phyloP scores from a whole-genome alignment of 2,329 filamentous ascomycete genomes.

The Rhynchosporium graminicola region DNA sequence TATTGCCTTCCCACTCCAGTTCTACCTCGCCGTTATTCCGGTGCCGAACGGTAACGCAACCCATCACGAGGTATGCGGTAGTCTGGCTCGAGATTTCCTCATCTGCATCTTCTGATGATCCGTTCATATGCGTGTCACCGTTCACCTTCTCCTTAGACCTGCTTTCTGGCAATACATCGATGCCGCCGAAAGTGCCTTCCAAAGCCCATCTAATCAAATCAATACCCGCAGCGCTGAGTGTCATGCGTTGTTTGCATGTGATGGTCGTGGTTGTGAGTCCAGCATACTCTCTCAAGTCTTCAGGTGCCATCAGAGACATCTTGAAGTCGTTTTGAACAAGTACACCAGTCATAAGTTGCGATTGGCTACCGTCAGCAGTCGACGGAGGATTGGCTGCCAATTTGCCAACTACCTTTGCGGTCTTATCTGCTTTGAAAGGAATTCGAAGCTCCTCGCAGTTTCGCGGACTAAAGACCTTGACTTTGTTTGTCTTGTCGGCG shows the following conservation, averaged over 20 bases:
- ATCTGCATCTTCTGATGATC: constrained; percentile 57
- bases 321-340: constrained; percentile 98
- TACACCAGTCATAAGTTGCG: constrained; percentile 78
- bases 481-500: constrained; percentile 71
- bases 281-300: constrained; percentile 93
- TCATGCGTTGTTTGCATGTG: constrained; percentile 87
- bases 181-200: constrained; percentile 87
- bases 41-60: constrained; percentile 82
- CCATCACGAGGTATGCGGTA: constrained; percentile 76
- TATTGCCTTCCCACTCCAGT: constrained; percentile 96
- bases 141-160: constrained; percentile 45
- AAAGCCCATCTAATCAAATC: constrained; percentile 93
- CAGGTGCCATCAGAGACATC: constrained; percentile 92
- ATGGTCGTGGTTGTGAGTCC: constrained; percentile 96
- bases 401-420: constrained; percentile 93
- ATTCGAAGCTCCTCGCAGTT: constrained; percentile 96
- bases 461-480: constrained; percentile 89
- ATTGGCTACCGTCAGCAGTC: constrained; percentile 47
- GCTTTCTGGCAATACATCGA: constrained; percentile 61
- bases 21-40: constrained; percentile 77
- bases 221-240: constrained; percentile 81
- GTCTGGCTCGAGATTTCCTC: constrained; percentile 61
- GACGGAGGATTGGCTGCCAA: constrained; percentile 75
- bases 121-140: constrained; percentile 43
- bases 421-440: constrained; percentile 92